Conservation (phyloP, 257 asterid genomes). For the Dorcoceras hygrometricum region DNA sequence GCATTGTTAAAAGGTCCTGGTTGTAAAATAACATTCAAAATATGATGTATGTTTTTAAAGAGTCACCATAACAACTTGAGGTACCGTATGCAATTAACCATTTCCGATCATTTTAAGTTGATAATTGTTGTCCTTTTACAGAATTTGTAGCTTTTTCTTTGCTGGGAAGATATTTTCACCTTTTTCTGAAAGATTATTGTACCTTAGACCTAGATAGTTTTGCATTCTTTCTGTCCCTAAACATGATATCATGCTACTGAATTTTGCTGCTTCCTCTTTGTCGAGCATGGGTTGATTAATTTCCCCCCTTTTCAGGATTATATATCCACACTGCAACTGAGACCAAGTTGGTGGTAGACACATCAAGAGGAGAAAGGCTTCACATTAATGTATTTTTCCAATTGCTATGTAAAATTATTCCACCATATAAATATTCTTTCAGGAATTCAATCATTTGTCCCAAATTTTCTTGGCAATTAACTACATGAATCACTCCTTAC, state of each 20-base stretch:
- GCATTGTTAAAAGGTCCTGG: not conserved
- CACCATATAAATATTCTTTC: constrained; percentile 7
- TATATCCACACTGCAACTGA: constrained; percentile 82
- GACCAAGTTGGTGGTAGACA: constrained; percentile 86
- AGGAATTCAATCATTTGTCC: constrained; percentile 5
- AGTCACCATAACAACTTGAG: not conserved
- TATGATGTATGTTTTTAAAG: not conserved
- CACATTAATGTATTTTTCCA: constrained; percentile 71
- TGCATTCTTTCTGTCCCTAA: not conserved
- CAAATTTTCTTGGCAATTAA: constrained; percentile 1
- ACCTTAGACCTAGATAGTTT: not conserved
- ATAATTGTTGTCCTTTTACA: not conserved
- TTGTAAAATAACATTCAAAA: not conserved
- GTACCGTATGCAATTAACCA: not conserved
- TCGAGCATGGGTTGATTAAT: constrained; percentile 22
- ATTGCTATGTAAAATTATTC: constrained; percentile 8
- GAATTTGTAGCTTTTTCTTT: not conserved
- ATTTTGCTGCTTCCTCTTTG: not conserved
- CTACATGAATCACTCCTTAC: not conserved
- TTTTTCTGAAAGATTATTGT: not conserved
- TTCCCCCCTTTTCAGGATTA: constrained; percentile 44
- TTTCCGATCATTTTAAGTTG: not conserved
- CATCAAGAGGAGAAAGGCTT: constrained; percentile 97
- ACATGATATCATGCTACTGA: not conserved
- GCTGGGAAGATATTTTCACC: not conserved